Evolutionary conservation across 164 flowering plant species (phyloP).

Genomic region (Amborella trichopoda): DNA sequence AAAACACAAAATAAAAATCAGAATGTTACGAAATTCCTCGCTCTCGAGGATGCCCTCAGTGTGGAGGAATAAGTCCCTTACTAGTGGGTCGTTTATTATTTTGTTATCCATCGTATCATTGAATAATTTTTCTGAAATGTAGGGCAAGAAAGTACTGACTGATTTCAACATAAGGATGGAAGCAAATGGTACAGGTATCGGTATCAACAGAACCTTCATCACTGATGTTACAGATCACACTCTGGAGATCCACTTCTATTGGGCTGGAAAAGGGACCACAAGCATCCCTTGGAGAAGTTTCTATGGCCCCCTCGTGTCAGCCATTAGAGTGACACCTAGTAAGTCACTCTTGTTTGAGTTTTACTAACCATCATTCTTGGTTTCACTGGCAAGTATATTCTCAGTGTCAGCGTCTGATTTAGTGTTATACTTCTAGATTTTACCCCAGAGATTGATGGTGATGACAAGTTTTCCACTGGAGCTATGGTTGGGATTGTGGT

Average conservation of each 20-base stretch:
- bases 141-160: conserved; percentile 22
- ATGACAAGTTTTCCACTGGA: too few relatives aligned
- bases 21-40: too few relatives aligned
- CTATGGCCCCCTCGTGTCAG: conserved; percentile 83
- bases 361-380: too few relatives aligned
- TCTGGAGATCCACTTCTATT: conserved; percentile 63
- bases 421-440: not conserved
- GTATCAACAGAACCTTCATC: conserved; percentile 3
- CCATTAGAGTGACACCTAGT: conserved; percentile 71
- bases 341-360: conserved; percentile 11
- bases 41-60: too few relatives aligned
- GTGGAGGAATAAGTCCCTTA: too few relatives aligned
- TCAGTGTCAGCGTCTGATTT: not conserved
- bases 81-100: too few relatives aligned
- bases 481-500: conserved; percentile 47
- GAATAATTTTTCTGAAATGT: conserved; percentile 1
- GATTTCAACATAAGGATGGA: conserved; percentile 33
- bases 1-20: too few relatives aligned
- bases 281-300: conserved; percentile 49
- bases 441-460: not conserved
- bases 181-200: conserved; percentile 28
- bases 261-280: conserved; percentile 72
- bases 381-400: not conserved
- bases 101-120: too few relatives aligned
- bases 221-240: conserved; percentile 22